Evolutionary conservation across 2,329 filamentous ascomycete species (phyloP), one percentile per base, ranked within the genome.

Genomic region (Ophiostoma triangulosporum): DNA sequence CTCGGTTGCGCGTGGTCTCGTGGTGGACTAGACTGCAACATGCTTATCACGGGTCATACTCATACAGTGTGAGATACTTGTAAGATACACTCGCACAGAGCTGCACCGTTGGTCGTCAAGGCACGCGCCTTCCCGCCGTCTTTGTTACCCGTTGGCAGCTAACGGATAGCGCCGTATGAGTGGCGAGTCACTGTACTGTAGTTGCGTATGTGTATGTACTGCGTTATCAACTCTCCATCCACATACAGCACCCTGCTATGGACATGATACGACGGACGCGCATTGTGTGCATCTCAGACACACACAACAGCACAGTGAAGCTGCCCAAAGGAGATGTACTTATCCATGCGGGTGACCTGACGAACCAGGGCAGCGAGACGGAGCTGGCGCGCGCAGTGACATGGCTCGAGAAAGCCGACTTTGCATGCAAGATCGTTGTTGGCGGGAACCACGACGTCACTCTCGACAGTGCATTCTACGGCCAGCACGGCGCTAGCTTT

Each of bases 371-470:
- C 15, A 82, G 70, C 58, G 70, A 70, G 58, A 70, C 69, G 6
- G 78, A 82, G 56, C 52, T 60, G 3, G 27, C 33, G 3, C 56
- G 48, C 9, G 24, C 78, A 0, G 70, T 85, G 0, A 67, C 71
- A 20, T 90, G 85, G 84, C 70, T 89, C 7, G 78, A 85, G 58
- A 74, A 74, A 52, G 74, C 81, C 3, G 73, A 80, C 50, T 88
- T 86, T 58, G 80, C 86, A 60, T 74, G 73, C 60, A 88, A 86
- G 63, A 78, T 88, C 58, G 74, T 88, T 36, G 68, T 88, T 58
- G 83, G 82, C 57, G 83, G 85, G 27, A 90, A 89, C 63, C 86
- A 89, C 65, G 86, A 89, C 62, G 71, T 86, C 50, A 84, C 83
- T 0, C 74, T 89, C 6, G 84, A 88, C 61, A 60, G 69, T n/a